Conservation (phyloP, 2,329 filamentous ascomycete genomes). For the Xylaria sp. region DNA sequence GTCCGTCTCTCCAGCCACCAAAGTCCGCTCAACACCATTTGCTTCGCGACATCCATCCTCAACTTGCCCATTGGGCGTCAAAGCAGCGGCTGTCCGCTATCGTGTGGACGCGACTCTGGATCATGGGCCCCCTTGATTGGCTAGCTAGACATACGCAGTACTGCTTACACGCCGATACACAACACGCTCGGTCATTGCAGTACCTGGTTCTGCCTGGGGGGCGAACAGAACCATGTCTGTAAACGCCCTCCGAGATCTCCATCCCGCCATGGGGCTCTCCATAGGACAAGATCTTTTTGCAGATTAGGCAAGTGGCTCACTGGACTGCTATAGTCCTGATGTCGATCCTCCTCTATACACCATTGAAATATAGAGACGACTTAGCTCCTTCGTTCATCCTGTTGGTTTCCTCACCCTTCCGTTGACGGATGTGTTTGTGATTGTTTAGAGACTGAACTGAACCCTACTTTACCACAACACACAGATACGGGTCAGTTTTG, state of each 20-base stretch:
- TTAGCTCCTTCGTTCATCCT: constrained; percentile 21
- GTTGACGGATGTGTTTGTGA: constrained; percentile 19
- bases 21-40: constrained; percentile 5
- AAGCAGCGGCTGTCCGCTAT: constrained; percentile 21
- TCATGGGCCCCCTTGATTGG: constrained; percentile 26
- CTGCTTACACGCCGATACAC: constrained; percentile 13
- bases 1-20: constrained; percentile 7
- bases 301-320: constrained; percentile 30
- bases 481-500: constrained; percentile 14
- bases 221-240: constrained; percentile 23
- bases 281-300: constrained; percentile 17
- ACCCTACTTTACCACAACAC: constrained; percentile 9
- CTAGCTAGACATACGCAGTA: not conserved
- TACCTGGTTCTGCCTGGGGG: constrained; percentile 5
- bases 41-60: constrained; percentile 23
- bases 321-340: constrained; percentile 3
- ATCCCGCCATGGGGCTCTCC: constrained; percentile 26
- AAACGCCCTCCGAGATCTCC: constrained; percentile 31
- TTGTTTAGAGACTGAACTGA: constrained; percentile 2
- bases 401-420: constrained; percentile 7
- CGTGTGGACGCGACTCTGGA: constrained; percentile 27
- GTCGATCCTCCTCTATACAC: no score
- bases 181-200: constrained; percentile 11
- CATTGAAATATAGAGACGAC: constrained; percentile 39
- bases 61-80: constrained; percentile 34